These are phyloP conservation scores for Pseudocercospora cruenta DNA, from an alignment of 2,329 filamentous ascomycete species.

Conservation along the genomic window DNA sequence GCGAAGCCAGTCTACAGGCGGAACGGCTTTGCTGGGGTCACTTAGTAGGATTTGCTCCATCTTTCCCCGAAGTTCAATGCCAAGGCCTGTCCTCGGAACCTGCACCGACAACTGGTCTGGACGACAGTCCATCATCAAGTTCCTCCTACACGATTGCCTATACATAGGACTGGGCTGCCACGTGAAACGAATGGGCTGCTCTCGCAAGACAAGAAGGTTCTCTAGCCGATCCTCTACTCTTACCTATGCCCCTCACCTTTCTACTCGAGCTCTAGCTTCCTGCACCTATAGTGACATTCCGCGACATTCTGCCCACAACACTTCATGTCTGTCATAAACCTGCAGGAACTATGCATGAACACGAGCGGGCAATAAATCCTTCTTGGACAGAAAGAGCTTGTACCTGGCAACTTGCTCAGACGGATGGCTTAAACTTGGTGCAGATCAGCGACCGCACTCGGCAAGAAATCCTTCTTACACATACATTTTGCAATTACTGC, in stretches of 20 bases:
- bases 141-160: neutral
- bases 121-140: neutral
- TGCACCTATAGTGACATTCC: neutral
- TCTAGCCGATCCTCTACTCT: neutral
- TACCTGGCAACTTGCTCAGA: too few relatives aligned
- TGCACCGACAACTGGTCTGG: neutral
- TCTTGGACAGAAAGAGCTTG: neutral
- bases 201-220: neutral
- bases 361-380: conserved; percentile 4
- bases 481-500: neutral
- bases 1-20: neutral
- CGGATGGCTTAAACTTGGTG: neutral
- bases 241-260: neutral
- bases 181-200: neutral
- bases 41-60: neutral
- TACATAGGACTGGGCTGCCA: conserved; percentile 1
- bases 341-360: conserved; percentile 6
- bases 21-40: neutral
- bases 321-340: neutral
- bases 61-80: neutral
- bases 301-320: neutral
- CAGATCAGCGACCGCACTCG: neutral
- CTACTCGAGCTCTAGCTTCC: conserved; percentile 1
- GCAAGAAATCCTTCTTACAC: neutral
- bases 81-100: neutral